Conservation (phyloP, 2,329 filamentous ascomycete genomes). For the Macrophomina tecta region DNA sequence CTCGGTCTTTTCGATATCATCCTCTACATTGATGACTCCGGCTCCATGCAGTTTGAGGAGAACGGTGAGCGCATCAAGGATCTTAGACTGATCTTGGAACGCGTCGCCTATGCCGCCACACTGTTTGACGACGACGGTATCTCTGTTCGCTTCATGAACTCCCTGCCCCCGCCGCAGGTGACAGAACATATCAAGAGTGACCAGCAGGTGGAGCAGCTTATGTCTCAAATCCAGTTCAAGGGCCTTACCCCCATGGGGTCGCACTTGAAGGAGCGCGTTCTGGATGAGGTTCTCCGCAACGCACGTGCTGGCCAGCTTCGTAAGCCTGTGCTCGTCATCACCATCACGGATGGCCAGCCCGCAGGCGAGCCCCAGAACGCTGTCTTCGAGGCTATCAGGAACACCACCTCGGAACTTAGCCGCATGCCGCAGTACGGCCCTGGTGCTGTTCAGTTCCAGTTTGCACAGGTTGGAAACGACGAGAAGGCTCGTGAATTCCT, state of each 20-base stretch:
- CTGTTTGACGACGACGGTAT: slow-evolving; percentile 75
- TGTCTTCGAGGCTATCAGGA: slow-evolving; percentile 64
- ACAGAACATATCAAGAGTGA: slow-evolving; percentile 63
- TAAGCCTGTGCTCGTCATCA: slow-evolving; percentile 70
- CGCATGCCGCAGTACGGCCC: slow-evolving; percentile 56
- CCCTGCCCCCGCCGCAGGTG: slow-evolving; percentile 53
- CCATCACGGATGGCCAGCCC: slow-evolving; percentile 70
- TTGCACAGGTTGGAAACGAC: slow-evolving; percentile 73
- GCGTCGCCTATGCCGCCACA: slow-evolving; percentile 68
- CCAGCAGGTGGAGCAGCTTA: slow-evolving; percentile 64
- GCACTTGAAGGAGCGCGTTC: slow-evolving; percentile 65
- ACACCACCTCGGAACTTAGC: slow-evolving; percentile 59
- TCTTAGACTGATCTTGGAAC: slow-evolving; percentile 67
- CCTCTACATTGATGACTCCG: slow-evolving; percentile 70
- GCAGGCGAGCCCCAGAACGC: slow-evolving; percentile 65
- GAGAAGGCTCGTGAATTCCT: slow-evolving; percentile 69
- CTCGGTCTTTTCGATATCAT: slow-evolving; percentile 67
- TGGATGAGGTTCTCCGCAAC: slow-evolving; percentile 64
- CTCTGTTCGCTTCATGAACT: slow-evolving; percentile 74
- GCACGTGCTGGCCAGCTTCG: slow-evolving; percentile 60
- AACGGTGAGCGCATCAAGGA: slow-evolving; percentile 71
- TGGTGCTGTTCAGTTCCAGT: slow-evolving; percentile 69
- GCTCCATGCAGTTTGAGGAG: slow-evolving; percentile 73
- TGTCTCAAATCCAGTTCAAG: slow-evolving; percentile 65
- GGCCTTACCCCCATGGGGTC: slow-evolving; percentile 72